phyloP scores from a whole-genome alignment of 495 filamentous ascomycete genomes.

The Sordaria brevicollis region DNA sequence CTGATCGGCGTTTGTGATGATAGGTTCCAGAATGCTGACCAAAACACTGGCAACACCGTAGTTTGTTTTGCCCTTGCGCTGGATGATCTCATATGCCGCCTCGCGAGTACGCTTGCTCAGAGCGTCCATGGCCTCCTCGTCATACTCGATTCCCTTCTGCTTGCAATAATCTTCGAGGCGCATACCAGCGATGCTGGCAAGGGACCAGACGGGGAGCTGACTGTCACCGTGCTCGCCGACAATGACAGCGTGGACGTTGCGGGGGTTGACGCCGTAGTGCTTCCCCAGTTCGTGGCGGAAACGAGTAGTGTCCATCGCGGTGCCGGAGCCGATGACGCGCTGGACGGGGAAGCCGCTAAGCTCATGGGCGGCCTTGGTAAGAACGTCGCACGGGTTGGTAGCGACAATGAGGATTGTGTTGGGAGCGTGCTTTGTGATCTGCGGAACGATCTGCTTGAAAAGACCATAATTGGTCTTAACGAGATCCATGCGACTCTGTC shows the following conservation, averaged over 20 bases:
- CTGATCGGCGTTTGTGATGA: slow-evolving; percentile 19
- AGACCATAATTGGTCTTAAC: slow-evolving; percentile 21
- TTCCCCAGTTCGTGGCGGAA: slow-evolving; percentile 23
- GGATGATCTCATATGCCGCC: slow-evolving; percentile 46
- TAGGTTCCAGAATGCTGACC: slow-evolving; percentile 19
- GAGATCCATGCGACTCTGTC: slow-evolving; percentile 21
- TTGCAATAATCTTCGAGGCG: slow-evolving; percentile 16
- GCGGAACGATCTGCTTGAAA: slow-evolving; percentile 16
- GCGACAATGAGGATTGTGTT: slow-evolving; percentile 24
- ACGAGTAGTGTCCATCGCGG: slow-evolving; percentile 22
- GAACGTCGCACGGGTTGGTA: slow-evolving; percentile 25
- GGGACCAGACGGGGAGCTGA: slow-evolving; percentile 23
- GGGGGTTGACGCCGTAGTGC: slow-evolving; percentile 20
- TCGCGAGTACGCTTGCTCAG: slow-evolving; percentile 13
- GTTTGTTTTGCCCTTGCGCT: slow-evolving; percentile 50
- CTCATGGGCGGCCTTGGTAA: slow-evolving; percentile 18
- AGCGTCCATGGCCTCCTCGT: slow-evolving; percentile 13
- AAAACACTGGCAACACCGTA: slow-evolving; percentile 43
- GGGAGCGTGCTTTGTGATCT: slow-evolving; percentile 13
- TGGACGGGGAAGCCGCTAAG: slow-evolving; percentile 19
- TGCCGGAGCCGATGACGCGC: slow-evolving; percentile 24
- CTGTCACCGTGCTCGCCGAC: slow-evolving; percentile 24
- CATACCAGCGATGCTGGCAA: slow-evolving; percentile 22
- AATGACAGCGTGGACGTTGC: slow-evolving; percentile 22
- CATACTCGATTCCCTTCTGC: slow-evolving; percentile 12